phyloP scores from a whole-genome alignment of 805 yeast species.

The Saturnispora mendoncae region DNA sequence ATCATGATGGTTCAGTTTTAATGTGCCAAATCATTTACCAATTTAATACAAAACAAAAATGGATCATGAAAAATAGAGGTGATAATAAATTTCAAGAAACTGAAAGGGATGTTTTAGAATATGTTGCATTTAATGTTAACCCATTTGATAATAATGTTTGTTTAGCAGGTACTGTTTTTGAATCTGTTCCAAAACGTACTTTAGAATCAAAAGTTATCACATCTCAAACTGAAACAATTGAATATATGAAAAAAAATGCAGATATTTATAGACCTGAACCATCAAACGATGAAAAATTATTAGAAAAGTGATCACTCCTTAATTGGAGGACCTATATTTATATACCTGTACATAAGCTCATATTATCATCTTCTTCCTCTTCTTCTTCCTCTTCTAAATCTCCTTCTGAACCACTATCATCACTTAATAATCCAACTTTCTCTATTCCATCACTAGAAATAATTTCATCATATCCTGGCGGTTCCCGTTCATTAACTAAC shows the following conservation, averaged over 20 bases:
- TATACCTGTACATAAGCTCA: conserved; percentile 10
- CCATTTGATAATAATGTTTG: conserved; percentile 48
- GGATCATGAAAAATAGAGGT: conserved; percentile 38
- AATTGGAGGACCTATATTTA: no score
- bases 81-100: conserved; percentile 36
- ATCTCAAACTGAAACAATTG: conserved; percentile 23
- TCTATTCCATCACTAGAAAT: conserved; percentile 19
- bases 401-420: conserved; percentile 13
- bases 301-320: no score
- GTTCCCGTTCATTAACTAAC: conserved; percentile 13
- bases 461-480: conserved; percentile 23
- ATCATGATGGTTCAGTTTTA: conserved; percentile 31
- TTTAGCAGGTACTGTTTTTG: conserved; percentile 62
- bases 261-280: conserved; percentile 33
- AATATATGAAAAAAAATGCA: conserved; percentile 28
- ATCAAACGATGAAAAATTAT: conserved; percentile 17
- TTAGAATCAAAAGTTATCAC: conserved; percentile 24
- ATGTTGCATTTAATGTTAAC: conserved; percentile 53
- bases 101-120: conserved; percentile 50
- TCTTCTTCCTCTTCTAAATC: background rate
- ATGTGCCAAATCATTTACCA: conserved; percentile 47
- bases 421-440: conserved; percentile 21
- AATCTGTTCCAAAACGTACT: conserved; percentile 37
- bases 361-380: conserved; percentile 5
- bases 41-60: conserved; percentile 53